Conservation (phyloP, 306 rosid genomes). For the Quercus robur region DNA sequence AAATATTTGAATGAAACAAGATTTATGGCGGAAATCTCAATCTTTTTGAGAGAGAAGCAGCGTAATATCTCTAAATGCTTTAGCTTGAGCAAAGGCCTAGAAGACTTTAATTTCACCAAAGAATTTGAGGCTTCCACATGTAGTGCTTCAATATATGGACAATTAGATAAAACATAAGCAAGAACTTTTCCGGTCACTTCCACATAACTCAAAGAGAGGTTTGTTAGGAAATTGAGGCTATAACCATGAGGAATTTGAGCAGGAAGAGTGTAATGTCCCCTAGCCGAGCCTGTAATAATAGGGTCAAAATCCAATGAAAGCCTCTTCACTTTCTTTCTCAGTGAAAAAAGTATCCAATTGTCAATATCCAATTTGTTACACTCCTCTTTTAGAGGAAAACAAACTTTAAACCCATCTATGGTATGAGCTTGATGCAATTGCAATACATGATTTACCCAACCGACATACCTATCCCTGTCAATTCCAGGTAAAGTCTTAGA, state of each 20-base stretch:
- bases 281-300: not conserved
- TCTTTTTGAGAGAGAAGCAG: not conserved
- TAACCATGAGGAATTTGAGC: not conserved
- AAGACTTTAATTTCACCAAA: not conserved
- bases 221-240: not conserved
- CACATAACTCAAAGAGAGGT: not conserved
- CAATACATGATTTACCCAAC: not conserved
- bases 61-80: not conserved
- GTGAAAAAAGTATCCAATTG: not conserved
- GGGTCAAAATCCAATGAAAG: not conserved
- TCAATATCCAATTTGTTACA: not conserved
- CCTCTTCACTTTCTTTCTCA: not conserved
- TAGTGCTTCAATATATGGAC: not conserved
- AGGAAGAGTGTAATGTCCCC: not conserved
- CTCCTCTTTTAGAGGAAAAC: not conserved
- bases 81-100: not conserved
- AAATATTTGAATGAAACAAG: not conserved
- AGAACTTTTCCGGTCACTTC: not conserved
- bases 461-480: not conserved
- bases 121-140: not conserved
- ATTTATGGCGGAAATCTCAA: not conserved
- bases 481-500: not conserved
- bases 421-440: not conserved
- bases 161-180: not conserved
- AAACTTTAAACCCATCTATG: not conserved